phyloP scores from a whole-genome alignment of 1,284 basidiomycete species.

The Megacollybia platyphylla region DNA sequence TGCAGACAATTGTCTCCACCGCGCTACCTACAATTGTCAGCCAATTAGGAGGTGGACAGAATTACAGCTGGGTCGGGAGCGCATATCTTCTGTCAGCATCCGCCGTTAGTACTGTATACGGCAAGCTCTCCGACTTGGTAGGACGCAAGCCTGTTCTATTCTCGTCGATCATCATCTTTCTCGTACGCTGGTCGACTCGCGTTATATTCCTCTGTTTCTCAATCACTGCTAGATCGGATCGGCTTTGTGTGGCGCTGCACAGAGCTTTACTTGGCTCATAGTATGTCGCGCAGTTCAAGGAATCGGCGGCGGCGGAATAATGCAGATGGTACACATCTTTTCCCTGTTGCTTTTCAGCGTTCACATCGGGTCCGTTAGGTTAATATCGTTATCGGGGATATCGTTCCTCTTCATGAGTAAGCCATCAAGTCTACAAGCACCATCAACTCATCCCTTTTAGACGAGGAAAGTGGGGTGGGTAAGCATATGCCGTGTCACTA shows the following conservation, averaged over 20 bases:
- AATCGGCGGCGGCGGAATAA: conserved; percentile 70
- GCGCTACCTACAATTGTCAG: background rate
- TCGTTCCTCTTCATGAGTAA: conserved; percentile 64
- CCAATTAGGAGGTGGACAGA: background rate
- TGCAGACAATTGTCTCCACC: background rate
- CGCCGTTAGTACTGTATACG: background rate
- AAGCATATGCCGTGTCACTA: too few species aligned
- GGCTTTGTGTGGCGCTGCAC: conserved; percentile 72
- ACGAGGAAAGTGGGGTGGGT: conserved; percentile 58
- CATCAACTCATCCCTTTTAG: conserved; percentile 17
- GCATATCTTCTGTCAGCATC: background rate
- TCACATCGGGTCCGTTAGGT: conserved; percentile 14
- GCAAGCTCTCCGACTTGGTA: background rate
- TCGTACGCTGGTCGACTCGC: too few species aligned
- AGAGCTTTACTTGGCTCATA: conserved; percentile 68
- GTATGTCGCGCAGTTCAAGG: conserved; percentile 72
- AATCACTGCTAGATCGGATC: conserved; percentile 45
- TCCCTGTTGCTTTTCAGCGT: background rate
- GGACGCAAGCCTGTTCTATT: background rate
- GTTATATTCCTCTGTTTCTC: too few species aligned
- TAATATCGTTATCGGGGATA: conserved; percentile 71
- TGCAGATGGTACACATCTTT: conserved; percentile 27
- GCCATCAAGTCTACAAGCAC: conserved; percentile 1
- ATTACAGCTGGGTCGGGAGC: conserved; percentile 1
- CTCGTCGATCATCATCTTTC: background rate